Evolutionary conservation across 2,329 filamentous ascomycete species (phyloP).

Genomic region (Aureobasidium leucospermi): DNA sequence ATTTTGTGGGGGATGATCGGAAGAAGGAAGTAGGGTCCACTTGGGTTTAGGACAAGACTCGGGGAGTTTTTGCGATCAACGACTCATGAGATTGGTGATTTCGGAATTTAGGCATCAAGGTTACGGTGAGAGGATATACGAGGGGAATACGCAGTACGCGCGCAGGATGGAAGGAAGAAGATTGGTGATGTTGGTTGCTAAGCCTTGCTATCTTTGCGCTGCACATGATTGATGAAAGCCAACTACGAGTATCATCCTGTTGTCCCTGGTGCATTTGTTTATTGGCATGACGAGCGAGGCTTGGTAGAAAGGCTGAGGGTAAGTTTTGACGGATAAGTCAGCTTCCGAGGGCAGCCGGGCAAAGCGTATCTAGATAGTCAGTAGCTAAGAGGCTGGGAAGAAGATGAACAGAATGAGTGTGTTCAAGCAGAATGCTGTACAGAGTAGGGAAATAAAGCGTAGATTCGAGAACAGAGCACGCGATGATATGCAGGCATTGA

Average conservation of each 20-base stretch:
- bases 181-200: not conserved
- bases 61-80: not conserved
- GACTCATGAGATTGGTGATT: not conserved
- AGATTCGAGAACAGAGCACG: not conserved
- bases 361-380: not conserved
- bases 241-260: not conserved
- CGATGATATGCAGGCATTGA: not conserved
- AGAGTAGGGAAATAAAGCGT: not conserved
- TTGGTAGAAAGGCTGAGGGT: slow-evolving; percentile 2
- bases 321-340: slow-evolving; percentile 6
- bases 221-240: not conserved
- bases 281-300: slow-evolving; percentile 12
- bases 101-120: not conserved
- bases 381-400: not conserved
- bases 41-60: not conserved
- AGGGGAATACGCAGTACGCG: not conserved
- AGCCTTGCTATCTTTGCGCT: not conserved
- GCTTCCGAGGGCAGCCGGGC: slow-evolving; percentile 7
- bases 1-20: too few relatives aligned
- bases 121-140: not conserved
- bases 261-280: not conserved
- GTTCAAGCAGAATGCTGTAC: not conserved
- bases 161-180: not conserved
- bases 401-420: not conserved
- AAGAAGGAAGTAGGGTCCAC: not conserved